Percentiles rank a stretch among this genome's conserved stretches.
Conservation (phyloP, 345 rosid genomes). For the Odontarrhena argentea region DNA sequence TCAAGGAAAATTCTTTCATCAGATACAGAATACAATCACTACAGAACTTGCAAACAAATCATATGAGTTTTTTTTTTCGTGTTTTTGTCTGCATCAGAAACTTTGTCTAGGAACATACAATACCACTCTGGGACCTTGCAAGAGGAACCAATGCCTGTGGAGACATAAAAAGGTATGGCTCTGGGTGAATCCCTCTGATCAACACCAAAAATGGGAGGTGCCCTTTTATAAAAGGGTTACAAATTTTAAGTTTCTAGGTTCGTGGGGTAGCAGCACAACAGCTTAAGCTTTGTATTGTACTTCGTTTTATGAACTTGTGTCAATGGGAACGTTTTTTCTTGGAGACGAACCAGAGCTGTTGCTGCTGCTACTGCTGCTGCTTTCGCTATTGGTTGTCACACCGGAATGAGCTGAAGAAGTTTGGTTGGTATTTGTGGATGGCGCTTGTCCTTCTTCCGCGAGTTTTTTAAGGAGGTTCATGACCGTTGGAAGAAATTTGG, state of each 20-base stretch:
- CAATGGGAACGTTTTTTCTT: conserved; percentile 51
- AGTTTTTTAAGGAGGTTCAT: conserved; percentile 89
- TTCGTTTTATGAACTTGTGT: conserved; percentile 55
- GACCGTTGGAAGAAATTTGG: conserved; percentile 86
- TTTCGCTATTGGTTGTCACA: conserved; percentile 48
- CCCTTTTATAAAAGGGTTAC: conserved; percentile 25
- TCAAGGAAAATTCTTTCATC: conserved; percentile 26
- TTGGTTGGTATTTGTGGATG: conserved; percentile 53
- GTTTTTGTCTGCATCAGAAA: conserved; percentile 26
- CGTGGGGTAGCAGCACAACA: conserved; percentile 10
- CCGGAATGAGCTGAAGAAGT: conserved; percentile 44
- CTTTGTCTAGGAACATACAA: conserved; percentile 39
- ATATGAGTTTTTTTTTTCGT: not conserved
- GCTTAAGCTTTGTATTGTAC: conserved; percentile 46
- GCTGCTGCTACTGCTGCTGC: conserved; percentile 41
- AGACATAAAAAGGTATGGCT: conserved; percentile 39
- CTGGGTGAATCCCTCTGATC: conserved; percentile 40
- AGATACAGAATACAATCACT: conserved; percentile 40
- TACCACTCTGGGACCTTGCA: conserved; percentile 21
- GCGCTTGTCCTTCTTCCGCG: conserved; percentile 80
- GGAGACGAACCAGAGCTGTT: conserved; percentile 41
- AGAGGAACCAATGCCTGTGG: conserved; percentile 55
- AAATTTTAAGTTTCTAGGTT: conserved; percentile 33
- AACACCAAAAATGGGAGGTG: conserved; percentile 45
- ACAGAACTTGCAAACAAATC: conserved; percentile 34